Evolutionary conservation across 208 protist species (phyloP), one percentile per base, ranked within the genome.

Genomic region (Eutreptiella sp.): DNA sequence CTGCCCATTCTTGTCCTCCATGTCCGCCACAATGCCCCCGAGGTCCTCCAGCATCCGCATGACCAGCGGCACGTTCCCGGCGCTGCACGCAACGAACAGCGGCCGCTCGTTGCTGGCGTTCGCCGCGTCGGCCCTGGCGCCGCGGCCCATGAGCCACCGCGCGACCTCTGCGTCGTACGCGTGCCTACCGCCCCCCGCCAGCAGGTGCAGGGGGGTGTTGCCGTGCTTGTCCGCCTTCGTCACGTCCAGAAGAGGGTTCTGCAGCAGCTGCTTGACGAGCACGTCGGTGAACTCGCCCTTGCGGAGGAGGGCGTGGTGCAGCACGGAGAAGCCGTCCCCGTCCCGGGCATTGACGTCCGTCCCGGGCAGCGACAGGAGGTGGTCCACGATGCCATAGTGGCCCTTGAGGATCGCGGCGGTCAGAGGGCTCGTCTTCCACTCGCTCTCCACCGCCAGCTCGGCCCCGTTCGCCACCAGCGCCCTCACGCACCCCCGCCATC

Each of bases 321-420:
- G 29, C 1, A 58, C 2, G n/a, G 52, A 47, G 21, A 36, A 4
- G 16, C 33, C 33, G 19, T 39, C 4, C 27, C 11, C 9, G 36
- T 58, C 52, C 16, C 36, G 21, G 16, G 36, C 23, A 58, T 58
- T 42, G 14, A 58, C 11, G 36, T 58, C 34, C 9, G 46, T n/a
- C 26, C 0, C 1, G 26, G 2, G 1, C 26, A 38, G 3, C 24
- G 34, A 36, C 1, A 58, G 3, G 33, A 58, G 32, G n/a, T 21
- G 36, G n/a, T 58, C 33, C 34, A 7, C 27, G 14, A 42, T 58
- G 19, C 21, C 33, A 24, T 21, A 21, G 26, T 42, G 34, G 36
- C 3, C 3, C n/a, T 58, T 58, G 3, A 42, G 27, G 5, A 58
- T 21, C 4, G 52, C 3, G 33, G 46, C n/a, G 24, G 21, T 16